Conservation (phyloP, 495 filamentous ascomycete genomes). For the Lepidopterella palustris region DNA sequence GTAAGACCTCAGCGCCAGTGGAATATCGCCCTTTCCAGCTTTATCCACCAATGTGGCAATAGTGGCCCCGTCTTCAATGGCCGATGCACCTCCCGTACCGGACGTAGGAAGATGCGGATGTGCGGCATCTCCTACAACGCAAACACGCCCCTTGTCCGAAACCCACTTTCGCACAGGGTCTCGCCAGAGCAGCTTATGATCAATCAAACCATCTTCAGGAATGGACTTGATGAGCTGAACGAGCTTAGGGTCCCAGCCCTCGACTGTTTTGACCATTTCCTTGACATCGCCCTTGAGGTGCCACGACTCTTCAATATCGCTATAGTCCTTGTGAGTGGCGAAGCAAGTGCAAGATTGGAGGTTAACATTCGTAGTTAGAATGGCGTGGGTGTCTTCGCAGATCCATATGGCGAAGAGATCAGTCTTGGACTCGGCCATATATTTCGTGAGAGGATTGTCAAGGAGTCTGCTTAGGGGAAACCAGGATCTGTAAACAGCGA, state of each 20-base stretch:
- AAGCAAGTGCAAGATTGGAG: slow-evolving; percentile 59
- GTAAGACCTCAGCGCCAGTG: slow-evolving; percentile 42
- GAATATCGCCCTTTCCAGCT: slow-evolving; percentile 48
- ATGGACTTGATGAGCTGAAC: slow-evolving; percentile 54
- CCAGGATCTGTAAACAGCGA: slow-evolving; percentile 57
- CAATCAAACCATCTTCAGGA: slow-evolving; percentile 51
- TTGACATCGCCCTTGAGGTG: slow-evolving; percentile 53
- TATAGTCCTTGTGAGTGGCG: slow-evolving; percentile 56
- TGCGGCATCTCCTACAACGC: slow-evolving; percentile 61
- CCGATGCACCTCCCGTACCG: slow-evolving; percentile 65
- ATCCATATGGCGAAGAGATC: slow-evolving; percentile 51
- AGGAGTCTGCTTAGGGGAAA: slow-evolving; percentile 30
- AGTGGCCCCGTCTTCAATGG: slow-evolving; percentile 65
- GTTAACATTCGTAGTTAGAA: slow-evolving; percentile 36
- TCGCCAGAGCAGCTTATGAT: slow-evolving; percentile 67
- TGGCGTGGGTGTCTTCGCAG: slow-evolving; percentile 49
- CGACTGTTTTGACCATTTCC: slow-evolving; percentile 55
- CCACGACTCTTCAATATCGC: slow-evolving; percentile 61
- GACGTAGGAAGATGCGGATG: slow-evolving; percentile 69
- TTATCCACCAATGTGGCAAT: slow-evolving; percentile 56
- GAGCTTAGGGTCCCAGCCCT: slow-evolving; percentile 61
- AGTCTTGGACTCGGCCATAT: slow-evolving; percentile 38
- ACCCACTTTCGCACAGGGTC: slow-evolving; percentile 63
- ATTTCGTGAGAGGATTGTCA: background rate
- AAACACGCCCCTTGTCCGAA: slow-evolving; percentile 51